Evolutionary conservation across 495 filamentous ascomycete species (phyloP).

Genomic region (Tuber indicum): DNA sequence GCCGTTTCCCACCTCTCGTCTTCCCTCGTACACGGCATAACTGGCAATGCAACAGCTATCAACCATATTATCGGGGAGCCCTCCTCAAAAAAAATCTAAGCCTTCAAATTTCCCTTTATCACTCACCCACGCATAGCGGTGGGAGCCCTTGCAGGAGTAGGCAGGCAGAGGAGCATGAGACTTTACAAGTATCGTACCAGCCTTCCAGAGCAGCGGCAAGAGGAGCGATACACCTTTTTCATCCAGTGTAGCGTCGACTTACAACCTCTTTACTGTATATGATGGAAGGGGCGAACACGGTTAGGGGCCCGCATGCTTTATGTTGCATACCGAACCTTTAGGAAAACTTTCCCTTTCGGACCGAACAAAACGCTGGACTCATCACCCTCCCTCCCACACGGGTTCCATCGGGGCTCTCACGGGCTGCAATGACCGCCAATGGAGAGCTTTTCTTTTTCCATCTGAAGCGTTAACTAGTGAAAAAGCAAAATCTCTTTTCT

Average conservation of each 20-base stretch:
- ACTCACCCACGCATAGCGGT: not conserved
- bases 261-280: not conserved
- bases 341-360: not conserved
- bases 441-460: not conserved
- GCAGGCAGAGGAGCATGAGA: not conserved
- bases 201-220: not conserved
- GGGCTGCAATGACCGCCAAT: not conserved
- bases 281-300: not conserved
- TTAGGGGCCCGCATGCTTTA: not conserved
- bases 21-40: not conserved
- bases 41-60: not conserved
- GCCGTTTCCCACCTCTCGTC: not conserved
- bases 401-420: not conserved
- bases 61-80: not conserved
- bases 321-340: not conserved
- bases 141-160: not conserved
- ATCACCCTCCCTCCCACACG: not conserved
- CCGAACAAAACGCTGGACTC: not conserved
- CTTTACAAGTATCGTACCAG: not conserved
- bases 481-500: not conserved
- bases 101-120: not conserved
- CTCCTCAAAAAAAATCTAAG: not conserved
- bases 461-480: not conserved
- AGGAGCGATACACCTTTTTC: not conserved
- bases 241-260: not conserved